Base-by-base conservation (phyloP, 2,329 filamentous ascomycete species). In the Calonectria pteridis region DNA sequence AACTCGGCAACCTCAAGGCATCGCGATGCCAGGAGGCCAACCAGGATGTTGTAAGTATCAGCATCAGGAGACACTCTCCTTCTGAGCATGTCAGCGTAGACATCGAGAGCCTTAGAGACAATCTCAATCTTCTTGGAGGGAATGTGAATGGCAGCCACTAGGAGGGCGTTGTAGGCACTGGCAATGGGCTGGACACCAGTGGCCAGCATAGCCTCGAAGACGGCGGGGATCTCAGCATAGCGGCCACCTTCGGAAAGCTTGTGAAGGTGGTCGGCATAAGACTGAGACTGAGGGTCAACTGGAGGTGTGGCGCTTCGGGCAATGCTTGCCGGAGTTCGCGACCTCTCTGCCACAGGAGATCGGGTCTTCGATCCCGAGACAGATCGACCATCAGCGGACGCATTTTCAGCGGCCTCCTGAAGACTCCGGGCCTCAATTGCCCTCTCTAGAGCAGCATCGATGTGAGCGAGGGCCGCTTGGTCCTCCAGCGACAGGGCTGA, bases 51-150 rank as follows among this genome's bases (percentile, higher is more conserved):
- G 85, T 98, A 98, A 0, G 96, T 98, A 71, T 94, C 91, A 68
- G 93, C 92, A 83, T 98, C 93, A 10, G 96, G 96, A 26, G 90
- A 87, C 29, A 98, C 93, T 78, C 93, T 93, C 77, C 96, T 94
- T 77, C 93, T 92, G 78, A 98, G 92, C 97, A 99, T 98, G 83
- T 98, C 96, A 20, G 95, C 94, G 84, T 98, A 99, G 67, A 99
- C 94, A 86, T 98, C 96, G 67, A 98, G 89, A 6, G 95, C 95
- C 87, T 98, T 98, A 75, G 95, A 93, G 18, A 98, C 94, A 67
- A 97, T 92, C 85, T 97, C 94, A 68, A 94, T 93, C 84, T 93
- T 94, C 83, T 94, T 93, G 29, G 89, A 88, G 10, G 96, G 94
- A 23, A 98, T 90, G 78, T 95, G 90, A 75, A 98, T 95, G 18